Conservation (phyloP, 1,139 yeast species). For the Pichia sp. region DNA sequence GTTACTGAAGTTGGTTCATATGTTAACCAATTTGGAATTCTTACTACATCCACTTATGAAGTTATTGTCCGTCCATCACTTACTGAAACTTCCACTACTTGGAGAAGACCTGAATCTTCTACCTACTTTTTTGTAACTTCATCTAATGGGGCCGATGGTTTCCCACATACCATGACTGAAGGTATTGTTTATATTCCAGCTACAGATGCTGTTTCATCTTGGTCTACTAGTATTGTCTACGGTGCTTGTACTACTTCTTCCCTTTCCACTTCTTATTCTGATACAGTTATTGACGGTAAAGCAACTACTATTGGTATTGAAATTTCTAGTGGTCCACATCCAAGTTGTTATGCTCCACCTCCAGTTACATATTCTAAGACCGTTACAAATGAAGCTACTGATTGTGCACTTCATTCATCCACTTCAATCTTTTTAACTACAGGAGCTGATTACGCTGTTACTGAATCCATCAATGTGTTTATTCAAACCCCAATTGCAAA, state of each 20-base stretch:
- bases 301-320: background rate
- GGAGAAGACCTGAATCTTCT: constrained; percentile 1
- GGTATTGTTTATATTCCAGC: constrained; percentile 3
- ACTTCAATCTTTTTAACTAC: background rate
- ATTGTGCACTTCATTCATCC: background rate
- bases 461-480: background rate
- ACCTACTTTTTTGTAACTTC: background rate
- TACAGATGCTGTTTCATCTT: constrained; percentile 2
- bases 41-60: background rate
- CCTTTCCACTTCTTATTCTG: background rate
- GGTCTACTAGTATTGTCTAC: constrained; percentile 1
- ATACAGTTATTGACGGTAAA: background rate
- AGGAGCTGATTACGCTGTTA: constrained; percentile 4
- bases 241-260: background rate
- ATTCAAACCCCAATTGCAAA: background rate
- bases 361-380: background rate
- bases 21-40: background rate
- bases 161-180: constrained; percentile 3
- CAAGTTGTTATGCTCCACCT: constrained; percentile 2
- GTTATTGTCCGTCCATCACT: constrained; percentile 1
- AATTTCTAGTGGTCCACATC: background rate
- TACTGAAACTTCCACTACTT: background rate
- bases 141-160: background rate
- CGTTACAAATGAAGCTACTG: background rate
- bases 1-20: background rate